Conservation (phyloP, 768 basidiomycete genomes). For the Naematelia encephala region DNA sequence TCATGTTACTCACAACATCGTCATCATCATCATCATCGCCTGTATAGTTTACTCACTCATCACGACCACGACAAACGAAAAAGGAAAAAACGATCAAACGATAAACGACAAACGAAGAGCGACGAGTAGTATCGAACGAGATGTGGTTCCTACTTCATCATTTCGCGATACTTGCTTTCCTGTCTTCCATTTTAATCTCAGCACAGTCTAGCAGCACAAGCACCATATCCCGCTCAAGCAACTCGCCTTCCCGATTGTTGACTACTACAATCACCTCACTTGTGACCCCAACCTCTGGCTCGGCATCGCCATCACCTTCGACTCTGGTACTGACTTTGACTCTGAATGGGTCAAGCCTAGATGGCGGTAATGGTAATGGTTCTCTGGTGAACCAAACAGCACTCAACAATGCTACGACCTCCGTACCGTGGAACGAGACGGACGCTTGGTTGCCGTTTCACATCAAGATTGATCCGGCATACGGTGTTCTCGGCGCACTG, state of each 20-base stretch:
- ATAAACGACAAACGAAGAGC: no score
- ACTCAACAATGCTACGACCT: slow-evolving; percentile 7
- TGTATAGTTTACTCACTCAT: no score
- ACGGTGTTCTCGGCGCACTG: slow-evolving; percentile 80
- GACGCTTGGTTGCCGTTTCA: slow-evolving; percentile 53
- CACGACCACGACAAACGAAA: not conserved
- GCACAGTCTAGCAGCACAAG: slow-evolving; percentile 6
- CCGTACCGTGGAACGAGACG: slow-evolving; percentile 45
- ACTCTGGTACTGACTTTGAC: slow-evolving; percentile 48
- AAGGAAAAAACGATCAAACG: no score
- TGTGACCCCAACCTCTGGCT: slow-evolving; percentile 35
- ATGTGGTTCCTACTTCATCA: not conserved
- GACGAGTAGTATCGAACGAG: no score
- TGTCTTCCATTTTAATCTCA: slow-evolving; percentile 11
- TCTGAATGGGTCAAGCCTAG: slow-evolving; percentile 21
- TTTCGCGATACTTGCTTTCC: no score
- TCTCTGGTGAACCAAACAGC: slow-evolving; percentile 18
- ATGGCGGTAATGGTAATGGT: slow-evolving; percentile 5
- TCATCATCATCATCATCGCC: slow-evolving; percentile 12
- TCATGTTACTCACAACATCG: no score
- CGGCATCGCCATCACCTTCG: slow-evolving; percentile 36
- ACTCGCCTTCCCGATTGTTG: slow-evolving; percentile 1
- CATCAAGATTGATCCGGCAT: slow-evolving; percentile 78
- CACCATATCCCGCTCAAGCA: slow-evolving; percentile 5
- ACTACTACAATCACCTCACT: slow-evolving; percentile 39